Evolutionary conservation across 768 basidiomycete species (phyloP).

Genomic region (Agrocybe praecox): DNA sequence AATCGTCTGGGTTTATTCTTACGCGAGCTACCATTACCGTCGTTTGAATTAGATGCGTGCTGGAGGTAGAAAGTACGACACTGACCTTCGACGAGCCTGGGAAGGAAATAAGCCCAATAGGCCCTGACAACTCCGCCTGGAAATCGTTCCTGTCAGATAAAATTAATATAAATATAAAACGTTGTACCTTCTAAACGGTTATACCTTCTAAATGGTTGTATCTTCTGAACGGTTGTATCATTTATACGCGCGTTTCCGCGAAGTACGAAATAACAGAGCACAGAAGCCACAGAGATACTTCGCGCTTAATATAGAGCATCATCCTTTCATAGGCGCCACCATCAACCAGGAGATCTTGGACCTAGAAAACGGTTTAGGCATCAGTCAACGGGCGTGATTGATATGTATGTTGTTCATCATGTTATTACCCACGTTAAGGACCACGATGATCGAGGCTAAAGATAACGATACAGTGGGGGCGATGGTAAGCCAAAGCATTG

Average conservation of each 20-base stretch:
- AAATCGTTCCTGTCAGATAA: conserved; percentile 2
- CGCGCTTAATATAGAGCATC: not conserved
- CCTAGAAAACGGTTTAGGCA: not conserved
- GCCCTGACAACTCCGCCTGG: conserved; percentile 21
- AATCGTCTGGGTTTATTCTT: conserved; percentile 16
- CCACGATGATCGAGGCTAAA: conserved; percentile 29
- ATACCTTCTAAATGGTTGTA: too few relatives aligned
- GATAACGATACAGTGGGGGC: conserved; percentile 37
- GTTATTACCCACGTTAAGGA: conserved; percentile 33
- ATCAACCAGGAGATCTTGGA: not conserved
- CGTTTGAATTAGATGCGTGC: not conserved
- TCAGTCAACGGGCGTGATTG: not conserved
- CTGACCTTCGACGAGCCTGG: conserved; percentile 38
- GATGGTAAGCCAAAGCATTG: conserved; percentile 30
- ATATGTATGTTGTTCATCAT: too few relatives aligned
- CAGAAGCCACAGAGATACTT: conserved; percentile 4
- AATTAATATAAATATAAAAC: too few relatives aligned
- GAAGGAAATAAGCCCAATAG: conserved; percentile 41
- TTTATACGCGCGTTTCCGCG: conserved; percentile 5
- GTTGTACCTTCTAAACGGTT: too few relatives aligned
- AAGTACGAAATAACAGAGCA: conserved; percentile 8
- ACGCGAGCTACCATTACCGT: conserved; percentile 25
- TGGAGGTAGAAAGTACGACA: not conserved
- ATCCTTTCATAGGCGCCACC: not conserved
- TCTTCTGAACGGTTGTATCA: too few relatives aligned